Evolutionary conservation across 257 asterid species (phyloP), one percentile per base, ranked within the genome.

Genomic region (Plantago elongata): DNA sequence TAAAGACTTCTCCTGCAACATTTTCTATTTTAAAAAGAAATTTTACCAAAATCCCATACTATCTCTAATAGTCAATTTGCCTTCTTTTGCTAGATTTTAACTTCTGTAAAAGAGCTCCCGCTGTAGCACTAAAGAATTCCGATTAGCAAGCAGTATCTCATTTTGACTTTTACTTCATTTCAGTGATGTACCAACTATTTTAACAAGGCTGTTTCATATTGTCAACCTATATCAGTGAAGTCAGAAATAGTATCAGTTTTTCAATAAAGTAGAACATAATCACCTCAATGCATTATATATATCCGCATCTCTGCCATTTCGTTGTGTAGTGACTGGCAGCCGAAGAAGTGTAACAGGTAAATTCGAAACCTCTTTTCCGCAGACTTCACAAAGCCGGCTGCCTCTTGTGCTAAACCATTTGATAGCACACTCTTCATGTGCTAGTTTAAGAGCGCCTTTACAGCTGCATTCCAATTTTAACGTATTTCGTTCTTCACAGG

Each of bases 401-500:
- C 94, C 92, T 81, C 40, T 82, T 0, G 74, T 66, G 69, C 86
- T 81, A 72, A 93, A 93, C 99, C 99, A 93, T 77, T 83, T 85
- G 63, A 93, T 62, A 6, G 97, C 99, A 64, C 99, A 93, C 44
- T 82, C 92, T 78, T 78, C 78, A 34, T 93, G 99, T 11, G 82
- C 81, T 22, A 93, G 82, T 63, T 61, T 72, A 44, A 93, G 91
- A 45, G 79, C 97, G 60, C 99, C 99, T 81, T 89, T 93, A 78
- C 99, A 93, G 71, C 83, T 79, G 75, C 99, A 93, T 64, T 87
- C 99, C 96, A 87, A 71, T 64, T 83, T 88, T 40, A 93, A 75
- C 0, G 85, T 89, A 13, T 79, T 81, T 77, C 83, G 74, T 79
- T 89, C 97, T 56, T 85, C 95, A 72, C 94, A 87, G 9, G 79